phyloP scores from a whole-genome alignment of 345 rosid species.

The Nephelium lappaceum region DNA sequence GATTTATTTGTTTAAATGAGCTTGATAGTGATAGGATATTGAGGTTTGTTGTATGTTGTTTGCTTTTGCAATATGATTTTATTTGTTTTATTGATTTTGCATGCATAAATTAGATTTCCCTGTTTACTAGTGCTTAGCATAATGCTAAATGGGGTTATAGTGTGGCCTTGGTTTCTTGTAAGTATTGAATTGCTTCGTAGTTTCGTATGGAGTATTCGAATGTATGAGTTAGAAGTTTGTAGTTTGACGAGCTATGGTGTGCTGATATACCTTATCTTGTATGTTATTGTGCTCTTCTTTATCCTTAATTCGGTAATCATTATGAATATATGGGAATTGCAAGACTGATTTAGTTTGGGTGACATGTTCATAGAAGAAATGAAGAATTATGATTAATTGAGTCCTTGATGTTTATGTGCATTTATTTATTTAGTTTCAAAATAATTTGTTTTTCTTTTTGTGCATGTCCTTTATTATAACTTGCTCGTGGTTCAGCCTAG shows the following conservation, averaged over 20 bases:
- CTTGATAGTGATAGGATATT: background rate
- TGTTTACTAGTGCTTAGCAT: background rate
- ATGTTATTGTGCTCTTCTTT: background rate
- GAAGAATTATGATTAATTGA: background rate
- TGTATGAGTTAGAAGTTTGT: background rate
- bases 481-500: background rate
- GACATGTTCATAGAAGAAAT: constrained; percentile 3
- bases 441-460: background rate
- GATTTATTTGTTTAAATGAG: background rate
- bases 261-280: background rate
- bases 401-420: background rate
- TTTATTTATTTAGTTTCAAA: background rate
- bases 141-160: background rate
- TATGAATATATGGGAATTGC: background rate
- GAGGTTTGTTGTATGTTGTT: background rate
- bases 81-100: background rate
- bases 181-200: background rate
- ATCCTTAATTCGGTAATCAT: background rate
- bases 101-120: background rate
- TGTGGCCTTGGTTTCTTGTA: background rate
- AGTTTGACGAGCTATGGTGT: background rate
- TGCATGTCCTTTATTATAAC: background rate
- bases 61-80: background rate
- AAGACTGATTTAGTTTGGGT: background rate
- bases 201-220: background rate